phyloP scores from a whole-genome alignment of 2,329 filamentous ascomycete species.

The Capronia coronata region DNA sequence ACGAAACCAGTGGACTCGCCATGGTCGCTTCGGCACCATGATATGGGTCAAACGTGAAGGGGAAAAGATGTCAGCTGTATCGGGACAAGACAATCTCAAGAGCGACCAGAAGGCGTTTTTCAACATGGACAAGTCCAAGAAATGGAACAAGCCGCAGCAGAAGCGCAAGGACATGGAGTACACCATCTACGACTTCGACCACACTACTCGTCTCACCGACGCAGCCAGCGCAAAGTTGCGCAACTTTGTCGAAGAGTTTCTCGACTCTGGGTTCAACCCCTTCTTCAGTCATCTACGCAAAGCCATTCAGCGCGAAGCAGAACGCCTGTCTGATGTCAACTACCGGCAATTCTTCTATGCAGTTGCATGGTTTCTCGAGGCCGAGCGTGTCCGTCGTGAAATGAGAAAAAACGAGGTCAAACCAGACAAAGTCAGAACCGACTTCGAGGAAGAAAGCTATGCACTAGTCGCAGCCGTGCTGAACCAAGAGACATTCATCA shows the following conservation, averaged over 20 bases:
- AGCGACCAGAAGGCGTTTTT: constrained; percentile 66
- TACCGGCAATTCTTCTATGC: constrained; percentile 85
- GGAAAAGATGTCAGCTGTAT: constrained; percentile 75
- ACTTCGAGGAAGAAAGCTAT: constrained; percentile 66
- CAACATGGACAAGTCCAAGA: constrained; percentile 88
- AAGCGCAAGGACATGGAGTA: constrained; percentile 56
- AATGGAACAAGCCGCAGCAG: constrained; percentile 73
- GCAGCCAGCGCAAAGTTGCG: constrained; percentile 71
- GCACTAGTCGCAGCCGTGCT: constrained; percentile 81
- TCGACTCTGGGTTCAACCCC: constrained; percentile 93
- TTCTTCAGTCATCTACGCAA: constrained; percentile 78
- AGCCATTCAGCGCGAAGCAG: constrained; percentile 81
- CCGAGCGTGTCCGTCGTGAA: constrained; percentile 66
- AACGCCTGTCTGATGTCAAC: constrained; percentile 71
- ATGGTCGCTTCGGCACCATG: constrained; percentile 95
- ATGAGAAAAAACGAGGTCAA: constrained; percentile 50
- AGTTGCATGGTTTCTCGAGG: constrained; percentile 85
- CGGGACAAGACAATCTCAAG: constrained; percentile 77
- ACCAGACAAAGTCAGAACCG: constrained; percentile 42
- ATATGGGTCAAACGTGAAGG: constrained; percentile 89
- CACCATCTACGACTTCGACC: constrained; percentile 64
- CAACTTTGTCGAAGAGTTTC: constrained; percentile 81
- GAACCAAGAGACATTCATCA: constrained; percentile 91
- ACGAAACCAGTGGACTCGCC: constrained; percentile 72
- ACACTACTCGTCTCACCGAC: constrained; percentile 61